A percentile compares a stretch with the other conserved stretches of the same genome.
Evolutionary conservation across 306 rosid species (phyloP).

Genomic region (Luffa aegyptiaca): DNA sequence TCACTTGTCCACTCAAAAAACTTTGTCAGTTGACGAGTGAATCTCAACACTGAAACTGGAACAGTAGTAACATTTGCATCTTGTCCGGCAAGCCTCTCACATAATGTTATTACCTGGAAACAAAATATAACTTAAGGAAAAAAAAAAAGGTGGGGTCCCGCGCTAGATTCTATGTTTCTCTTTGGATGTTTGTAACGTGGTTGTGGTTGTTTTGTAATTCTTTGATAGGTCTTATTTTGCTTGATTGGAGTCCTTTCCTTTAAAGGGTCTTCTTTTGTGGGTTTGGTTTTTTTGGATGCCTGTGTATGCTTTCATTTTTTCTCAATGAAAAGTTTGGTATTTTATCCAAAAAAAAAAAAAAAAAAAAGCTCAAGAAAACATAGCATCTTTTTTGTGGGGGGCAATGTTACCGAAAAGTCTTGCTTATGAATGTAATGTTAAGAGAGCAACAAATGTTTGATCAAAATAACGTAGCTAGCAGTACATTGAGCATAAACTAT

Average conservation of each 20-base stretch:
- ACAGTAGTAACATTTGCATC: slow-evolving; percentile 93
- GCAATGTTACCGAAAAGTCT: neutral
- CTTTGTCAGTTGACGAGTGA: slow-evolving; percentile 79
- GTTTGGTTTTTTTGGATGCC: too few relatives aligned
- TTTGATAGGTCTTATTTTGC: too few relatives aligned
- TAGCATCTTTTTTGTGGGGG: neutral
- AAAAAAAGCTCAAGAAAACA: neutral
- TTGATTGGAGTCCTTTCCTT: too few relatives aligned
- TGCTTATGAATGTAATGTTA: neutral
- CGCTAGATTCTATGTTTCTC: too few relatives aligned
- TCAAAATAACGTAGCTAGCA: neutral
- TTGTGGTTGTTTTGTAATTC: too few relatives aligned
- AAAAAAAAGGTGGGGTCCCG: too few relatives aligned
- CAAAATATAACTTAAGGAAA: neutral
- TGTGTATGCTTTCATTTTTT: too few relatives aligned
- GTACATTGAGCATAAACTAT: neutral
- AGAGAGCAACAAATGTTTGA: neutral
- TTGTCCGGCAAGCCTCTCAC: slow-evolving; percentile 98
- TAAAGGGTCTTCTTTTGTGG: too few relatives aligned
- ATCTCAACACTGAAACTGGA: slow-evolving; percentile 82
- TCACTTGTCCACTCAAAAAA: slow-evolving; percentile 93
- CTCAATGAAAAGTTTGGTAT: too few relatives aligned
- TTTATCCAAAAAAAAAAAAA: too few relatives aligned
- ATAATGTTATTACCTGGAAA: slow-evolving; percentile 72
- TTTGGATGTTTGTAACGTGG: too few relatives aligned